Evolutionary conservation across 169 alveolate species (phyloP).

Genomic region (Ichthyophthirius multifiliis): DNA sequence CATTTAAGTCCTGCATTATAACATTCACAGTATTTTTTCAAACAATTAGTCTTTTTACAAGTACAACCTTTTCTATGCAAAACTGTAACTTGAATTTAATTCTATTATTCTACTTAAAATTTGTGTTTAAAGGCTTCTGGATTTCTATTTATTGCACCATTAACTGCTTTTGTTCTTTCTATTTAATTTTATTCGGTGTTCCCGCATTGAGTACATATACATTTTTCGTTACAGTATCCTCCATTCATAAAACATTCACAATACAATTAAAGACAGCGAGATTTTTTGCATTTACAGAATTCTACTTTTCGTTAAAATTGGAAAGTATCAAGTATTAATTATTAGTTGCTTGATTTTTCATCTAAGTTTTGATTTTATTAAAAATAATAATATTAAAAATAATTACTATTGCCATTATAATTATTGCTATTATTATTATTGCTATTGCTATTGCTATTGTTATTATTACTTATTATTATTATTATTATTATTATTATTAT

Average conservation of each 20-base stretch:
- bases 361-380: no score
- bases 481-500: no score
- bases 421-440: no score
- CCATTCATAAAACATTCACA: conserved; percentile 88
- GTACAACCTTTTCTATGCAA: conserved; percentile 54
- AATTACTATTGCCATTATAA: no score
- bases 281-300: conserved; percentile 80
- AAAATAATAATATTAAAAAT: no score
- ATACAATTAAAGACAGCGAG: conserved; percentile 85
- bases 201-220: conserved; percentile 80
- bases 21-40: conserved; percentile 76
- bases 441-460: no score
- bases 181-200: conserved; percentile 68
- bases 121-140: conserved; percentile 78
- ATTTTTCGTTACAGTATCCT: conserved; percentile 68
- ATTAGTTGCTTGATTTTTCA: no score
- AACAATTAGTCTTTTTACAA: conserved; percentile 62
- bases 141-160: conserved; percentile 67
- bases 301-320: conserved; percentile 18
- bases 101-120: no score
- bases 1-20: conserved; percentile 54
- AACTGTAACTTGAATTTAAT: neutral
- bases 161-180: conserved; percentile 58
- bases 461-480: no score
- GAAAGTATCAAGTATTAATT: no score